These are phyloP conservation scores for Ziziphus jujuba DNA, from an alignment of 306 rosid species.

Conservation along the genomic window DNA sequence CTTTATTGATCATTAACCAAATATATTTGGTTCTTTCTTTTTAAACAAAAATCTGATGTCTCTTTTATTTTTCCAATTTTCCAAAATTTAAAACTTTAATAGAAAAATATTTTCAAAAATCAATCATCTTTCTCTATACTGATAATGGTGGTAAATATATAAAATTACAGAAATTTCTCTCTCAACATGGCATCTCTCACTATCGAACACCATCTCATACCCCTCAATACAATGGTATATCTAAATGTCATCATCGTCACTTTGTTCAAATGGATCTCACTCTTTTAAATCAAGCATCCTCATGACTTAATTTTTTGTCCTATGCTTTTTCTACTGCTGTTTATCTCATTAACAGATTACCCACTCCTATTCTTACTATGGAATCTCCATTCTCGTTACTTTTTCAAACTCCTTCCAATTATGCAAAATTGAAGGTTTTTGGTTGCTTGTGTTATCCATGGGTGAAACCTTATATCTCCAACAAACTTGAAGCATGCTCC, in stretches of 20 bases:
- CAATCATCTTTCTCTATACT: fast-evolving
- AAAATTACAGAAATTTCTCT: too few relatives aligned
- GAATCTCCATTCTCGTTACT: not conserved
- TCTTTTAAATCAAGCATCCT: not conserved
- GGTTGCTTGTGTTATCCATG: not conserved
- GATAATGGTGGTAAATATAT: not conserved
- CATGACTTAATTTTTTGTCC: not conserved
- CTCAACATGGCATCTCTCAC: too few relatives aligned
- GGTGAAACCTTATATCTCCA: not conserved
- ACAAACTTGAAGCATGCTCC: not conserved
- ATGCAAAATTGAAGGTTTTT: not conserved
- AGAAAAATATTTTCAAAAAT: not conserved
- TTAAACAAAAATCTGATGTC: too few relatives aligned
- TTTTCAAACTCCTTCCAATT: not conserved
- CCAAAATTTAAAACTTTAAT: too few relatives aligned
- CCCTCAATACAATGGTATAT: not conserved
- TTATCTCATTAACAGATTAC: not conserved
- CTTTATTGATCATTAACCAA: too few relatives aligned
- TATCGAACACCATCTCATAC: not conserved
- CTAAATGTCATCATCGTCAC: not conserved
- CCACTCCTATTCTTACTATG: not conserved
- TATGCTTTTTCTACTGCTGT: not conserved
- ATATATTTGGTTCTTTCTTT: too few relatives aligned
- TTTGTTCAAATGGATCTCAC: not conserved
- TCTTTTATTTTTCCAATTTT: too few relatives aligned